Base-by-base conservation (phyloP, 352 stramenopile species). In the Globisporangium mamillatum region DNA sequence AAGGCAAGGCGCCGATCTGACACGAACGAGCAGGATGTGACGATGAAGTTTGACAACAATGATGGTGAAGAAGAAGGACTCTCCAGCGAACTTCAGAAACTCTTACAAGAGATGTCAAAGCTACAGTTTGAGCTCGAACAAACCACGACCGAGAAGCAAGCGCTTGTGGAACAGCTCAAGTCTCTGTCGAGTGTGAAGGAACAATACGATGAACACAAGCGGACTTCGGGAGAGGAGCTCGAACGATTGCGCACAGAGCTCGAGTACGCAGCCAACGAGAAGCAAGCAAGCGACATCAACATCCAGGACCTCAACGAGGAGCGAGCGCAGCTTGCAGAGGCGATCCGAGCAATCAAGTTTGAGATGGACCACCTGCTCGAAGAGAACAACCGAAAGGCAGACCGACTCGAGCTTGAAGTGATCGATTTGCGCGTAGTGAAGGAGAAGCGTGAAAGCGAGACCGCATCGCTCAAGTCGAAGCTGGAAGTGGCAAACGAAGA, bases 361-460 rank as follows among this genome's bases (percentile, higher is more conserved):
- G 72, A 84, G 24, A 74, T 82, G 66, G 81, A 81, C 27, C 67
- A 80, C 24, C 56, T 67, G 1, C 70, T 78, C 60, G 71, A 70
- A 24, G 75, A 81, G 65, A 79, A 77, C 41, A 73, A 80, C 16
- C 67, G 82, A 24, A 68, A 76, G 25, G 67, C 71, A 25, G 44
- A 70, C 5, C 64, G 24, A 0, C 64, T 90, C 24, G 78, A 88
- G 67, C 69, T 70, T 14, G 80, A 86, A 60, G 22, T 82, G 10
- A 72, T 78, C 24, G 68, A 84, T 57, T 38, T 88, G 75, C 71
- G 81, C 65, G 61, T 78, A 73, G 60, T 75, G 64, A 68, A 75
- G 24, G 71, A 63, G 7, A 76, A 75, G 22, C 57, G 77, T 44
- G 72, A 53, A 6, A 61, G n/a, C 4, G 74, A 86, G 25, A 64